phyloP scores from a whole-genome alignment of 108 stramenopile genomes.

The Conticribra weissflogii region DNA sequence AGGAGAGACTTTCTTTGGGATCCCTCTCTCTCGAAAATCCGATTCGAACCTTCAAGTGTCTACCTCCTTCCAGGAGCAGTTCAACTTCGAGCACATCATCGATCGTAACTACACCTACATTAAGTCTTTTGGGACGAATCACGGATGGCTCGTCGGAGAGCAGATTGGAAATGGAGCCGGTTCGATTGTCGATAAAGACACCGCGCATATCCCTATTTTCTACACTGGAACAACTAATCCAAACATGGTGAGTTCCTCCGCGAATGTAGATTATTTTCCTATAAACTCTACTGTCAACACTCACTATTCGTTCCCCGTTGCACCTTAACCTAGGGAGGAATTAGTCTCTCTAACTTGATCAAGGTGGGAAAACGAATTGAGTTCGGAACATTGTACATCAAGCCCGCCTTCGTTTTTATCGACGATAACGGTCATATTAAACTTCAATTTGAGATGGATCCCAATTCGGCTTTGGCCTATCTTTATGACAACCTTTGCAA shows the following conservation, averaged over 20 bases:
- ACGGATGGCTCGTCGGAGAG: constrained; percentile 84
- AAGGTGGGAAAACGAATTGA: constrained; percentile 78
- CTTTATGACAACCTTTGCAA: constrained; percentile 86
- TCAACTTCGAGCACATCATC: constrained; percentile 80
- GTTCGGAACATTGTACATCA: constrained; percentile 89
- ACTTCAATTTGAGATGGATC: constrained; percentile 86
- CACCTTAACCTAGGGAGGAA: constrained; percentile 72
- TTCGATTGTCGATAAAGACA: constrained; percentile 91
- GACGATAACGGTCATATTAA: constrained; percentile 87
- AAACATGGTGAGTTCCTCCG: constrained; percentile 61
- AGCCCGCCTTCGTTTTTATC: constrained; percentile 88
- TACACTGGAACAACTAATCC: constrained; percentile 88
- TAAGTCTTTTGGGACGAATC: constrained; percentile 73
- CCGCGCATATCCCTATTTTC: constrained; percentile 88
- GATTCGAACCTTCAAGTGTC: constrained; percentile 79
- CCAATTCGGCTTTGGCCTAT: constrained; percentile 80
- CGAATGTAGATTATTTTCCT: not conserved
- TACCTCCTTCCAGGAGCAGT: constrained; percentile 79
- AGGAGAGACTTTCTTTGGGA: constrained; percentile 91
- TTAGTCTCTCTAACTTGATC: constrained; percentile 72
- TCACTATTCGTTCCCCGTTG: constrained; percentile 10
- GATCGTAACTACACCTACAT: constrained; percentile 77
- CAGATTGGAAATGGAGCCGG: constrained; percentile 85
- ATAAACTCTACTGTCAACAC: not conserved
- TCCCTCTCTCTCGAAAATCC: constrained; percentile 74